A percentile compares a stretch with the other conserved stretches of the same genome.
phyloP scores from a whole-genome alignment of 2,329 filamentous ascomycete species.

The Pyrenophora seminiperda region DNA sequence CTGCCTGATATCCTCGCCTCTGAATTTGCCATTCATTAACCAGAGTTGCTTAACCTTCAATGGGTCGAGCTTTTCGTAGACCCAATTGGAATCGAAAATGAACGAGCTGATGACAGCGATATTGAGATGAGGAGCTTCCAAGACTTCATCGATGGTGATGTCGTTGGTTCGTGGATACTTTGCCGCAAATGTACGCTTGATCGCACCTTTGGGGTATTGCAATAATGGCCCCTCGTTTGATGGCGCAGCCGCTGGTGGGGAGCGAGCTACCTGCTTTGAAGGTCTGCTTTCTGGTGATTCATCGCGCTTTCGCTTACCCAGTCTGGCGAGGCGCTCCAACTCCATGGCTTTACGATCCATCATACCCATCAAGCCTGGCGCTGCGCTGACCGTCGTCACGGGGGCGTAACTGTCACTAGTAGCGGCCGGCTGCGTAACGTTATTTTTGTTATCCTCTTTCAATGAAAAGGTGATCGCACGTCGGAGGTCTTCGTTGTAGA shows the following conservation, averaged over 20 bases:
- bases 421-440: not conserved
- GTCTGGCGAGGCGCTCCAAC: slow-evolving; percentile 74
- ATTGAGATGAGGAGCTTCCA: slow-evolving; percentile 73
- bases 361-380: slow-evolving; percentile 56
- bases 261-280: slow-evolving; percentile 28
- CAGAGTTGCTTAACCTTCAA: slow-evolving; percentile 56
- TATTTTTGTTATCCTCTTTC: slow-evolving; percentile 9
- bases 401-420: not conserved
- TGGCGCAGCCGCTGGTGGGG: not conserved
- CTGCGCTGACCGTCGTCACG: not conserved
- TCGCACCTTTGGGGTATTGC: slow-evolving; percentile 64
- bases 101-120: slow-evolving; percentile 86
- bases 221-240: slow-evolving; percentile 2
- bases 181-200: slow-evolving; percentile 81
- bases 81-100: slow-evolving; percentile 82
- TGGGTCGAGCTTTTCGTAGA: slow-evolving; percentile 70
- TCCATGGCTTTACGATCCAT: slow-evolving; percentile 86
- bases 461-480: slow-evolving; percentile 40
- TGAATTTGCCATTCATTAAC: slow-evolving; percentile 61
- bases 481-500: slow-evolving; percentile 25
- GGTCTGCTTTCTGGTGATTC: slow-evolving; percentile 47
- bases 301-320: slow-evolving; percentile 65
- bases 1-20: slow-evolving; percentile 49
- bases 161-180: slow-evolving; percentile 70
- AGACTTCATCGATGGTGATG: slow-evolving; percentile 84